Conservation (phyloP, 1,284 basidiomycete species). For the Microbotryum silenes-acaulis region DNA sequence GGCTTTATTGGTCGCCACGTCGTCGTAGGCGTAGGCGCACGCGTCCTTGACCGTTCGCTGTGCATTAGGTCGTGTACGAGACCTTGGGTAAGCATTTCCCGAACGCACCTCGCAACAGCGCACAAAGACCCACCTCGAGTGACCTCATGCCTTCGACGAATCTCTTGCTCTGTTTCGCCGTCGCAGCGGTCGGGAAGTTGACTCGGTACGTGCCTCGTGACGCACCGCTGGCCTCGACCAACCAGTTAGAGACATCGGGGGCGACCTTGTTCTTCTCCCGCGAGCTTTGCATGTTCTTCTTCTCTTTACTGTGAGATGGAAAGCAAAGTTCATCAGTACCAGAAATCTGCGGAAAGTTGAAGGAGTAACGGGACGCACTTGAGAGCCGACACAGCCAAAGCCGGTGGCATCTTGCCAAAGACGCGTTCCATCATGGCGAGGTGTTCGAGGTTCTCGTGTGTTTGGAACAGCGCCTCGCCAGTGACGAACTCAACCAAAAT, state of each 20-base stretch:
- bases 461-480: slow-evolving; percentile 94
- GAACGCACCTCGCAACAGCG: neutral
- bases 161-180: slow-evolving; percentile 77
- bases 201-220: slow-evolving; percentile 48
- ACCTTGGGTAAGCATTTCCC: neutral
- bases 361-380: neutral
- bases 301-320: neutral
- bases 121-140: slow-evolving; percentile 53
- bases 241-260: neutral
- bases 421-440: slow-evolving; percentile 99
- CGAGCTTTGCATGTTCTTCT: slow-evolving; percentile 56
- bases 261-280: slow-evolving; percentile 73
- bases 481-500: slow-evolving; percentile 99
- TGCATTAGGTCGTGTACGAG: slow-evolving; percentile 1
- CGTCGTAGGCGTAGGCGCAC: neutral
- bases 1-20: slow-evolving; percentile 52
- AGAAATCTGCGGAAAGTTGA: slow-evolving; percentile 42
- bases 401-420: slow-evolving; percentile 90
- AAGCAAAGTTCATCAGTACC: slow-evolving; percentile 47
- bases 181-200: slow-evolving; percentile 80
- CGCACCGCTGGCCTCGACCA: neutral
- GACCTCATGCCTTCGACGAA: slow-evolving; percentile 81
- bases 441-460: slow-evolving; percentile 97
- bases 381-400: slow-evolving; percentile 51
- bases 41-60: slow-evolving; percentile 47